A percentile compares a stretch with the other conserved stretches of the same genome.
phyloP scores from a whole-genome alignment of 2,329 filamentous ascomycete genomes.

The Lasiodiplodia theobromae region DNA sequence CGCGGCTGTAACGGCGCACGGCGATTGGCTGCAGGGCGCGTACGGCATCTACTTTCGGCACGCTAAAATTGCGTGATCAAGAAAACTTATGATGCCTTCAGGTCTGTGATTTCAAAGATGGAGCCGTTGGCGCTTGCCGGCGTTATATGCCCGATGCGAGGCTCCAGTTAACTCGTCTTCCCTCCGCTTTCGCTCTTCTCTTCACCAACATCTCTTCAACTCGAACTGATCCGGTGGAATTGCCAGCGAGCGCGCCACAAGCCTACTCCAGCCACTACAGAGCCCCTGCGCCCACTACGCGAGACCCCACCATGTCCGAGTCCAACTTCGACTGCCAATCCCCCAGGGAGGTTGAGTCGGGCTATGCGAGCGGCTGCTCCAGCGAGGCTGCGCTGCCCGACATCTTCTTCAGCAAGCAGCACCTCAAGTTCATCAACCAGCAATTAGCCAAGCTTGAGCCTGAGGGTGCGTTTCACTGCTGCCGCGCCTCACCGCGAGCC shows the following conservation, averaged over 20 bases:
- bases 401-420: slow-evolving; percentile 84
- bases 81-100: slow-evolving; percentile 32
- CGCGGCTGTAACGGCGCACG: neutral
- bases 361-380: slow-evolving; percentile 77
- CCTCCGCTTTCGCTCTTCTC: slow-evolving; percentile 24
- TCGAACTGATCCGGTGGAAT: slow-evolving; percentile 3
- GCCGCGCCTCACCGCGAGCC: slow-evolving; percentile 32
- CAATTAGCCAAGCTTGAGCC: slow-evolving; percentile 88
- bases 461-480: slow-evolving; percentile 59
- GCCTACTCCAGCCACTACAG: slow-evolving; percentile 9
- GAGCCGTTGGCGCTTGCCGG: slow-evolving; percentile 25
- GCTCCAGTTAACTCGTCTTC: slow-evolving; percentile 19
- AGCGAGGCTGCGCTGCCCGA: slow-evolving; percentile 72
- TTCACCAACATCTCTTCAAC: slow-evolving; percentile 17
- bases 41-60: neutral
- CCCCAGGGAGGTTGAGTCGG: slow-evolving; percentile 72
- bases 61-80: slow-evolving; percentile 34
- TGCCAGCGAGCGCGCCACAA: slow-evolving; percentile 19
- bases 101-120: slow-evolving; percentile 33
- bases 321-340: slow-evolving; percentile 30
- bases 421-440: slow-evolving; percentile 88
- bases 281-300: slow-evolving; percentile 24
- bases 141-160: slow-evolving; percentile 29
- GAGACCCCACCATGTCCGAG: slow-evolving; percentile 29
- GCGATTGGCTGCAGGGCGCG: neutral